Conservation (phyloP, 495 filamentous ascomycete genomes). For the Paragyromitra xinjiangensis region DNA sequence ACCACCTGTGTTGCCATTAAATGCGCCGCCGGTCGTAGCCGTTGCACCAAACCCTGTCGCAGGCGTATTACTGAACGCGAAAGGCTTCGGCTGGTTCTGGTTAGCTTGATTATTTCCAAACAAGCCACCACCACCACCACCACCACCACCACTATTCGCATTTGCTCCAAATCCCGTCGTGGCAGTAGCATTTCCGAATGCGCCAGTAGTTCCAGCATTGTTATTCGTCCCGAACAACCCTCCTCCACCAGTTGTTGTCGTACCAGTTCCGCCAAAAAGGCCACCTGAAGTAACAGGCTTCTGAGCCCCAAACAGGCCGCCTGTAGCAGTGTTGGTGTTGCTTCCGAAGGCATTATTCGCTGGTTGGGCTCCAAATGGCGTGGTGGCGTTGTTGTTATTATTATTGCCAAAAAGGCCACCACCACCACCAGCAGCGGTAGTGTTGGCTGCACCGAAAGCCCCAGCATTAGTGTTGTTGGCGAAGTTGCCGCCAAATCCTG, state of each 20-base stretch:
- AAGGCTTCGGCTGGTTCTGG: slow-evolving; percentile 50
- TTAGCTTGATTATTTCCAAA: slow-evolving; percentile 54
- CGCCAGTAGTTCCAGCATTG: slow-evolving; percentile 47
- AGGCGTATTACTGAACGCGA: slow-evolving; percentile 55
- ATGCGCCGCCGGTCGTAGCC: slow-evolving; percentile 66
- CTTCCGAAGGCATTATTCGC: slow-evolving; percentile 60
- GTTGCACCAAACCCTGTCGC: slow-evolving; percentile 54
- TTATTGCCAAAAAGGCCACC: slow-evolving; percentile 64
- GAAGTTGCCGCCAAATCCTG: slow-evolving; percentile 66
- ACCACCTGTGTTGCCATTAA: slow-evolving; percentile 63
- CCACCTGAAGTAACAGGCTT: slow-evolving; percentile 62
- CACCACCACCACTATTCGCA: slow-evolving; percentile 57
- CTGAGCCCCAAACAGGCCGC: slow-evolving; percentile 62
- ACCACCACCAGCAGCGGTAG: slow-evolving; percentile 60
- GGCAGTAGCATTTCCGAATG: slow-evolving; percentile 54
- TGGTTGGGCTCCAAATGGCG: slow-evolving; percentile 63
- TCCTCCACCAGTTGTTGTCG: slow-evolving; percentile 64
- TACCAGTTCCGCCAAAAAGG: slow-evolving; percentile 61
- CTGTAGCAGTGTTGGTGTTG: slow-evolving; percentile 60
- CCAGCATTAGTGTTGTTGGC: slow-evolving; percentile 59
- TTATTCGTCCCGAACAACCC: slow-evolving; percentile 67
- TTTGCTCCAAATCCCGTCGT: slow-evolving; percentile 58
- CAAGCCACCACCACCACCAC: slow-evolving; percentile 59
- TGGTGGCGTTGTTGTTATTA: slow-evolving; percentile 58
- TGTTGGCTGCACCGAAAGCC: slow-evolving; percentile 57